Base-by-base conservation (phyloP, 1,139 yeast genomes). In the Blastobotrys aristatus region DNA sequence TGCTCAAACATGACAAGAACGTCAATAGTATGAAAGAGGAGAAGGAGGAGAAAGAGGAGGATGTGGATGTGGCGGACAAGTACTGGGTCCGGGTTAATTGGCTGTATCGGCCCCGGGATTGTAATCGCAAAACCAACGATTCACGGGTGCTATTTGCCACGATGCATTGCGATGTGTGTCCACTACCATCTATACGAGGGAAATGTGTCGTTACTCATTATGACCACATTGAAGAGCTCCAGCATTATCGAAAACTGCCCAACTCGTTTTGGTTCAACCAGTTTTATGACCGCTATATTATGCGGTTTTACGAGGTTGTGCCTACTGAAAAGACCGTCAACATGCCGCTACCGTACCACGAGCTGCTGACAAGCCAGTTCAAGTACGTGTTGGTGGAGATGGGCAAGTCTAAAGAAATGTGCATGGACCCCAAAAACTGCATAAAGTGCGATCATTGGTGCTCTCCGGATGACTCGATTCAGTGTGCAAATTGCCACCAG, bases 31-130 rank as follows among this genome's bases (percentile, higher is more conserved):
- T n/a, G n/a, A n/a, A n/a, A n/a, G n/a, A n/a, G n/a, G n/a, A n/a
- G n/a, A n/a, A n/a, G n/a, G n/a, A n/a, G n/a, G n/a, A n/a, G n/a
- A n/a, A n/a, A n/a, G 36, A 24, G 13, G 20, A 31, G 3, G n/a
- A n/a, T 8, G 51, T 46, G 33, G 44, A 29, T 13, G 46, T 47
- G 4, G 14, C 41, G 1, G 72, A 70, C 32, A 73, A 75, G 46
- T 83, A 72, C 60, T 65, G 69, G 53, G 80, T 88, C 55, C 82
- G 80, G 51, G 81, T 92, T 55, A 94, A 90, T 67, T 90, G 97
- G 97, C 84, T 84, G 62, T 88, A 89, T 62, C 73, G 98, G 43
- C 95, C 96, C 0, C 70, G 94, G 52, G 97, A 89, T 62, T 83
- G 90, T 40, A 80, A 84, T 47, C 77, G 81, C 52, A 74, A 77